A percentile compares a stretch with the other conserved stretches of the same genome.
These are phyloP conservation scores for Fusarium sublunatum DNA, from an alignment of 2,329 filamentous ascomycete species.

Conservation along the genomic window DNA sequence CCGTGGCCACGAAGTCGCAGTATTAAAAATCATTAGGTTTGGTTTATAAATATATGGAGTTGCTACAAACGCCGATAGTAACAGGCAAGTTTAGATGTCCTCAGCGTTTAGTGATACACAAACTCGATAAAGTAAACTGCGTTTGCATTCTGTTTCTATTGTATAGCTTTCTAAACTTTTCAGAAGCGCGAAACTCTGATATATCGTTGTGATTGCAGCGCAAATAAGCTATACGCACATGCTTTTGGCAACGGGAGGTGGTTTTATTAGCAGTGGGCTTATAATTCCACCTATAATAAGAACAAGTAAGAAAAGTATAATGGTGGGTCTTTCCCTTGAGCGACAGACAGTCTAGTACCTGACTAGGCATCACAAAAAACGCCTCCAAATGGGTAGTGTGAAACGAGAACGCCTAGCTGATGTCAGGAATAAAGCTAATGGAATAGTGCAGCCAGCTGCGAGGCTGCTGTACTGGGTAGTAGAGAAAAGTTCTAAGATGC, in stretches of 20 bases:
- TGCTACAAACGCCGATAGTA: no score
- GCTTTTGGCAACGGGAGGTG: background rate
- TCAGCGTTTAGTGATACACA: no score
- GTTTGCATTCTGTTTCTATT: no score
- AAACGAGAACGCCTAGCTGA: constrained; percentile 27
- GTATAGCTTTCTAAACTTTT: no score
- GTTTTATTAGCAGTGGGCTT: constrained; percentile 7
- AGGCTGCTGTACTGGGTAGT: background rate
- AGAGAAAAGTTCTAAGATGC: constrained; percentile 5
- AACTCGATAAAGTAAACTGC: no score
- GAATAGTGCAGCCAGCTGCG: constrained; percentile 12
- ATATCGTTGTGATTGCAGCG: background rate
- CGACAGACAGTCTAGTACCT: constrained; percentile 33
- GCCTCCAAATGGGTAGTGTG: constrained; percentile 28
- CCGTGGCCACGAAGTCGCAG: no score
- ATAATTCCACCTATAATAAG: constrained; percentile 11
- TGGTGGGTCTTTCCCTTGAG: constrained; percentile 1
- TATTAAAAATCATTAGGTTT: background rate
- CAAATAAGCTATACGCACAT: background rate
- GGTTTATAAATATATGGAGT: no score
- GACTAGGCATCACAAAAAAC: constrained; percentile 25
- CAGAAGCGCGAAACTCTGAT: no score
- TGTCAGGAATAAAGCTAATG: constrained; percentile 27
- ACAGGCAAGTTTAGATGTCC: no score
- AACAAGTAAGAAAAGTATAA: background rate